phyloP scores from a whole-genome alignment of 441 rosid genomes.

The Metrosideros polymorpha region DNA sequence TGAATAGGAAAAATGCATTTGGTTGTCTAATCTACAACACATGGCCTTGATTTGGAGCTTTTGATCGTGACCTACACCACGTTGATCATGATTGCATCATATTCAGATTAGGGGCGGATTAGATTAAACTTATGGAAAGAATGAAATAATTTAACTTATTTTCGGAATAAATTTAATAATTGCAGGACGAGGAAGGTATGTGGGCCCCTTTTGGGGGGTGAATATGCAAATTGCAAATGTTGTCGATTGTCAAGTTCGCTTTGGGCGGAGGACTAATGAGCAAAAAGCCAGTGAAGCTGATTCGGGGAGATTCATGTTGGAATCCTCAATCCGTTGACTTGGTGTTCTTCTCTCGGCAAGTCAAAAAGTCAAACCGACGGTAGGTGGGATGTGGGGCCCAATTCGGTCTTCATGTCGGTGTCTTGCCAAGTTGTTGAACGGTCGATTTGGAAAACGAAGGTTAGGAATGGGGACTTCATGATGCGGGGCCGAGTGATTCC shows the following conservation, averaged over 20 bases:
- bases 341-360: not conserved
- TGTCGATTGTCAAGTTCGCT: not conserved
- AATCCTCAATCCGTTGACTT: not conserved
- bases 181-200: not conserved
- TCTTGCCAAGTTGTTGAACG: not conserved
- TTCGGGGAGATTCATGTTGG: not conserved
- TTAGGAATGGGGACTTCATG: not conserved
- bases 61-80: not conserved
- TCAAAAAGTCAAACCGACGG: not conserved
- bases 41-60: not conserved
- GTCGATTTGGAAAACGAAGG: not conserved
- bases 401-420: not conserved
- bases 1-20: not conserved
- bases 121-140: not conserved
- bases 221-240: not conserved
- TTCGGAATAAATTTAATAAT: not conserved
- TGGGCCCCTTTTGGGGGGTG: no score
- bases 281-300: not conserved
- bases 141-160: not conserved
- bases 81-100: not conserved
- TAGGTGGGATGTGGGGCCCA: not conserved
- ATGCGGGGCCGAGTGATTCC: not conserved
- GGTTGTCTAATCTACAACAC: not conserved
- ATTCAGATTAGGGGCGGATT: not conserved
- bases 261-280: not conserved